Base-by-base conservation (phyloP, 768 basidiomycete species). In the Cystofilobasidium bisporidii region DNA sequence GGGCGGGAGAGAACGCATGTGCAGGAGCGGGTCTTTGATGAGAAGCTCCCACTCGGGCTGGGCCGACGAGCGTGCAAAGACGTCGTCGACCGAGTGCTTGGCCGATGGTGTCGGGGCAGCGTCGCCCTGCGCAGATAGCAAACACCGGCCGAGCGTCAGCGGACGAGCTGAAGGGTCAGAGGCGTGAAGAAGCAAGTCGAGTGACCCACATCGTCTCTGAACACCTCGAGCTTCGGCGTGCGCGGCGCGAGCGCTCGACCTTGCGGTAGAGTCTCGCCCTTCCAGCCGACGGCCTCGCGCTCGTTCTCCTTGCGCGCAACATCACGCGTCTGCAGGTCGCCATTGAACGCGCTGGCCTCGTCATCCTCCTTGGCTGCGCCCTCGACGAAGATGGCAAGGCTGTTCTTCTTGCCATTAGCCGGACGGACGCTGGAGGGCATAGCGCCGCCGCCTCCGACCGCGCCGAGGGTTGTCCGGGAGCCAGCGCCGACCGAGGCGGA, bases 141-240 rank as follows among this genome's bases (percentile, higher is more conserved):
- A 14, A 22, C 5, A 20, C 4, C 18, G 48, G 50, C 28, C 10
- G 45, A 9, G 30, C 53, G 53, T 17, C 26, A 12, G 22, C 48
- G 22, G 48, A 50, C 20, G n/a, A n/a, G n/a, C n/a, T n/a, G n/a
- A n/a, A n/a, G n/a, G n/a, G n/a, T n/a, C n/a, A n/a, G n/a, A n/a
- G n/a, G n/a, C 24, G 18, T 10, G n/a, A 11, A 55, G 18, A 24
- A 55, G 9, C 17, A 26, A 55, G 45, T 55, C 28, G 26, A 40
- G 11, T 17, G 22, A 73, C 77, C 65, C 64, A 78, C 80, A 41
- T 75, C 72, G 69, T 81, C 81, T 36, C 77, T 75, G 72, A 79
- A 80, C 0, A 81, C 78, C 61, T 80, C 77, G 28, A 81, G 71
- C 69, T 79, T 79, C 30, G 77, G 77, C 5, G 76, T 77, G 4